phyloP scores from a whole-genome alignment of 148 eudicot genomes.

The Salicornia ramosissima region DNA sequence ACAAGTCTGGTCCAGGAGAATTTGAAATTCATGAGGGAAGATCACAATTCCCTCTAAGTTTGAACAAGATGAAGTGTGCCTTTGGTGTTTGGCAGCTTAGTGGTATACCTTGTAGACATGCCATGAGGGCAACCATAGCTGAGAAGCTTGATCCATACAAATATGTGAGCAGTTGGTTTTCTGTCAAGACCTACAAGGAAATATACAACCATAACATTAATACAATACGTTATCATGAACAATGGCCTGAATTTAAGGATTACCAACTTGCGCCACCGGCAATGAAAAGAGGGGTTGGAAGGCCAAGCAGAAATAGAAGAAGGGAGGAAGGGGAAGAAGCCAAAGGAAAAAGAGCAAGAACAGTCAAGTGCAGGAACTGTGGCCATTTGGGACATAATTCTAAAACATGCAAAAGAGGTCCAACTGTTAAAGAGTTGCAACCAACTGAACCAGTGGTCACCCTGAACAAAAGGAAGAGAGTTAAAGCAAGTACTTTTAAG shows the following conservation, averaged over 20 bases:
- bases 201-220: not conserved
- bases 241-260: not conserved
- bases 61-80: not conserved
- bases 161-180: not conserved
- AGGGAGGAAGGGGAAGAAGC: not conserved
- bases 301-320: not conserved
- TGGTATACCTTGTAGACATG: constrained; percentile 7
- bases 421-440: not conserved
- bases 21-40: too few relatives aligned
- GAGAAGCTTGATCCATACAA: not conserved
- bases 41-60: not conserved
- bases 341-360: not conserved
- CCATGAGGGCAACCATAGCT: not conserved
- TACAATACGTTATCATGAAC: not conserved
- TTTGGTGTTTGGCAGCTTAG: not conserved
- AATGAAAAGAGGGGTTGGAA: not conserved
- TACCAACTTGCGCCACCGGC: not conserved
- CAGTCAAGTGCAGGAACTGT: not conserved
- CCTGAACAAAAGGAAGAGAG: too few relatives aligned
- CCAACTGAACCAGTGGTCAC: too few relatives aligned
- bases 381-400: not conserved
- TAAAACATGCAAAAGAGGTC: not conserved
- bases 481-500: too few relatives aligned
- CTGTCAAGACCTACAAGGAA: not conserved
- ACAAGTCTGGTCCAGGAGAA: not conserved